Evolutionary conservation across 805 yeast genomes (phyloP).

Genomic region (Yarrowia keelungensis): DNA sequence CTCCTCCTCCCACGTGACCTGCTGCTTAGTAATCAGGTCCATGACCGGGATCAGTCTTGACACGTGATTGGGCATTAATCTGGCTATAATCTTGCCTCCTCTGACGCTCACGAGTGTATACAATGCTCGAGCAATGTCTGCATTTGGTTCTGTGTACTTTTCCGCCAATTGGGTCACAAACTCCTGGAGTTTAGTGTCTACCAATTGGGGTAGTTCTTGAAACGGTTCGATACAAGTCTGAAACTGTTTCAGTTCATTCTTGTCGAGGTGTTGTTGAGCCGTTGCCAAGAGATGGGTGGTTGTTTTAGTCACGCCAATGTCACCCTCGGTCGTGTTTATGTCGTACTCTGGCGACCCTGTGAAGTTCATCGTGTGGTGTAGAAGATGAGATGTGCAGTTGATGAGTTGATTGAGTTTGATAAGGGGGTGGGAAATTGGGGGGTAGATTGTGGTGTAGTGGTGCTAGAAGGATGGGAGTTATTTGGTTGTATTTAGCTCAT

Average conservation of each 20-base stretch:
- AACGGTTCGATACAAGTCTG: constrained; percentile 43
- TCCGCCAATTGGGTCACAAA: constrained; percentile 37
- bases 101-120: constrained; percentile 71
- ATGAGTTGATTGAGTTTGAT: neutral
- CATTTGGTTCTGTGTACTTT: constrained; percentile 19
- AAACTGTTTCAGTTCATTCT: constrained; percentile 2
- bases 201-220: constrained; percentile 46
- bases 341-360: constrained; percentile 39
- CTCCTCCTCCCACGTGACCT: constrained; percentile 55
- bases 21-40: constrained; percentile 27
- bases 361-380: constrained; percentile 2
- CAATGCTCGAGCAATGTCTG: constrained; percentile 50
- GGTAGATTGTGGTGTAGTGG: neutral
- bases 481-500: too few relatives aligned
- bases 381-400: neutral
- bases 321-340: constrained; percentile 39
- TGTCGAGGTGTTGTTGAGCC: constrained; percentile 24
- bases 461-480: neutral
- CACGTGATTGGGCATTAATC: constrained; percentile 67
- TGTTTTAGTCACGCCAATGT: constrained; percentile 42
- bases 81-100: constrained; percentile 66
- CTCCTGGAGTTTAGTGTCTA: constrained; percentile 42
- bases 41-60: constrained; percentile 50
- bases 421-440: too few relatives aligned
- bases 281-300: constrained; percentile 41